Evolutionary conservation across 2,329 filamentous ascomycete species (phyloP).

Genomic region (Alternaria alternata): DNA sequence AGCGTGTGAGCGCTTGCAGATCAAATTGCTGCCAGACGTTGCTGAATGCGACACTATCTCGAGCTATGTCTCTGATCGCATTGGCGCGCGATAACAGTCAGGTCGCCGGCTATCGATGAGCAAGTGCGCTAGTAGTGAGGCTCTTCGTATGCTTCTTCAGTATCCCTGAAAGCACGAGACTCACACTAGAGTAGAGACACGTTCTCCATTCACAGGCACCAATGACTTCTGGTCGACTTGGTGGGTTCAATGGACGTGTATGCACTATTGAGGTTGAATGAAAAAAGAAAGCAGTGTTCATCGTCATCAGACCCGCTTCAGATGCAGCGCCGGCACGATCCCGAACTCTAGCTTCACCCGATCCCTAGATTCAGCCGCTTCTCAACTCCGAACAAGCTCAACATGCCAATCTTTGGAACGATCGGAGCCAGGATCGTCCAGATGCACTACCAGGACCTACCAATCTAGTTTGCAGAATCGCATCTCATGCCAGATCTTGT

Average conservation of each 20-base stretch:
- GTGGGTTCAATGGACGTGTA: neutral
- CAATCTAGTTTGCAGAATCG: neutral
- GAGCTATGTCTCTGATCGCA: neutral
- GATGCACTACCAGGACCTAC: neutral
- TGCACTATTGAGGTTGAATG: neutral
- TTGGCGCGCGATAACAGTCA: neutral
- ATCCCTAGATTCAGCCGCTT: neutral
- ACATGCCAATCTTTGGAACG: neutral
- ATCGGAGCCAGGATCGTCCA: neutral
- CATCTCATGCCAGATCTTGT: neutral
- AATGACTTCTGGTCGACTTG: neutral
- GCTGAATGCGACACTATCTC: neutral
- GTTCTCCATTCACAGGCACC: neutral
- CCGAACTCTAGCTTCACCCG: neutral
- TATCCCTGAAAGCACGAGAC: neutral
- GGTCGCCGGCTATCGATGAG: too few relatives aligned
- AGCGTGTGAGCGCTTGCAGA: neutral
- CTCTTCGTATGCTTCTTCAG: neutral
- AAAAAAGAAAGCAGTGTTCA: neutral
- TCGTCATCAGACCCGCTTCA: slow-evolving; percentile 4
- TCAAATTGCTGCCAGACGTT: neutral
- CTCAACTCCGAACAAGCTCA: neutral
- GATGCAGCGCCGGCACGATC: neutral
- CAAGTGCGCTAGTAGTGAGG: neutral
- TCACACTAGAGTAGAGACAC: neutral